Percentiles rank a stretch among this genome's conserved stretches.
Evolutionary conservation across 1,139 yeast species (phyloP).

Genomic region (Debaryomyces sp.): DNA sequence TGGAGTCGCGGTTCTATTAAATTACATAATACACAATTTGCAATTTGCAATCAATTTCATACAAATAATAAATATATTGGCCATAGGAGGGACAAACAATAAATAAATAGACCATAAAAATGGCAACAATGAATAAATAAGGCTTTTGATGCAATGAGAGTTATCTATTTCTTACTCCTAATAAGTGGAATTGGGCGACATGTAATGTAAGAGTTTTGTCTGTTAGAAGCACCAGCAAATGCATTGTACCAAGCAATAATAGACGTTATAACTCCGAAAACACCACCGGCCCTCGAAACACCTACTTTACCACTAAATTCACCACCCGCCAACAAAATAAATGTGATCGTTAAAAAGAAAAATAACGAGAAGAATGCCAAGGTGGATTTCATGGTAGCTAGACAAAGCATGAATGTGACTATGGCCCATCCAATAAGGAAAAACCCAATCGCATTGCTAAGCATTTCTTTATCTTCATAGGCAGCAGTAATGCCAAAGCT

Average conservation of each 20-base stretch:
- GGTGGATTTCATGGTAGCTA: slow-evolving; percentile 66
- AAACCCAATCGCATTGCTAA: slow-evolving; percentile 58
- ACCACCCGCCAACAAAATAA: slow-evolving; percentile 59
- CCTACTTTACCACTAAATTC: slow-evolving; percentile 50
- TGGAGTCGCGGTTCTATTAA: not conserved
- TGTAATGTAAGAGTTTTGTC: slow-evolving; percentile 33
- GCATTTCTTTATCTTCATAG: slow-evolving; percentile 47
- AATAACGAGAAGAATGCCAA: slow-evolving; percentile 60
- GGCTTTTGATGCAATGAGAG: not conserved
- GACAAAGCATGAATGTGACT: slow-evolving; percentile 59
- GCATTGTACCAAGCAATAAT: slow-evolving; percentile 63
- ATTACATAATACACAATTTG: not conserved
- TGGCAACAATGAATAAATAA: not conserved
- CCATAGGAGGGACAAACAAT: not conserved
- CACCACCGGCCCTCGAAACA: slow-evolving; percentile 69
- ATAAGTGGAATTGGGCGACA: slow-evolving; percentile 40
- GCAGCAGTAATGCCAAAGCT: slow-evolving; percentile 57
- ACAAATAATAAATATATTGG: not conserved
- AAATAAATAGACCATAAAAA: not conserved
- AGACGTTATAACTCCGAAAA: slow-evolving; percentile 62
- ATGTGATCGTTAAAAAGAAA: slow-evolving; percentile 55
- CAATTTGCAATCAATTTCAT: not conserved
- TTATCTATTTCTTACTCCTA: not conserved
- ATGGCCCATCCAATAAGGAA: slow-evolving; percentile 68
- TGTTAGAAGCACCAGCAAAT: slow-evolving; percentile 32